These are phyloP conservation scores for Hygrocybe punicea DNA, from an alignment of 768 basidiomycete species.

Conservation along the genomic window DNA sequence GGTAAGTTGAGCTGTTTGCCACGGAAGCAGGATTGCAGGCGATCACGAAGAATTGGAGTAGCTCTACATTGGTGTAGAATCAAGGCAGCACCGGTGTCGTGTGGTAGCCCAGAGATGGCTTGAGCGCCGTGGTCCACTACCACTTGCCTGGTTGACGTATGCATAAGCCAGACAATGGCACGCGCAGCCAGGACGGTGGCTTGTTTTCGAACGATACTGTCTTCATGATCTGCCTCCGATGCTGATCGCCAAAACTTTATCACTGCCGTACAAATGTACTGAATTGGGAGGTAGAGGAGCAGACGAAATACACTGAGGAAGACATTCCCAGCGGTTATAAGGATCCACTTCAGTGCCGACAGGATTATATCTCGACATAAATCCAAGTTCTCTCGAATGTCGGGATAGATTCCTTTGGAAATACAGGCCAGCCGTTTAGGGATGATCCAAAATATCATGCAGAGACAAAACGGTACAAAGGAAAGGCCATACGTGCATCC, in stretches of 20 bases:
- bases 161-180: constrained; percentile 5
- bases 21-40: constrained; percentile 1
- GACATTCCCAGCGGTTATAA: too few species aligned
- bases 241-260: not conserved
- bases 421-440: too few species aligned
- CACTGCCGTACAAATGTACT: not conserved
- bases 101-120: constrained; percentile 6
- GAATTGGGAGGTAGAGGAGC: not conserved
- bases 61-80: not conserved
- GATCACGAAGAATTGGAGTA: not conserved
- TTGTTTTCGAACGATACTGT: not conserved
- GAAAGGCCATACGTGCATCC: too few species aligned
- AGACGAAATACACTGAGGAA: not conserved
- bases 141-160: constrained; percentile 4
- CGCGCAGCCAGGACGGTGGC: not conserved
- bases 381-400: too few species aligned
- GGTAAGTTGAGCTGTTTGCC: not conserved
- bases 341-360: too few species aligned
- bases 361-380: too few species aligned
- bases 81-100: not conserved
- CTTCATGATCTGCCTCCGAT: constrained; percentile 6
- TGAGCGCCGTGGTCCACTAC: constrained; percentile 6
- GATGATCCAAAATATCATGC: too few species aligned
- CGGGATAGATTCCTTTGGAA: too few species aligned
- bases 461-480: too few species aligned